Conservation (phyloP, 768 basidiomycete species). For the Basidioascus undulatus region DNA sequence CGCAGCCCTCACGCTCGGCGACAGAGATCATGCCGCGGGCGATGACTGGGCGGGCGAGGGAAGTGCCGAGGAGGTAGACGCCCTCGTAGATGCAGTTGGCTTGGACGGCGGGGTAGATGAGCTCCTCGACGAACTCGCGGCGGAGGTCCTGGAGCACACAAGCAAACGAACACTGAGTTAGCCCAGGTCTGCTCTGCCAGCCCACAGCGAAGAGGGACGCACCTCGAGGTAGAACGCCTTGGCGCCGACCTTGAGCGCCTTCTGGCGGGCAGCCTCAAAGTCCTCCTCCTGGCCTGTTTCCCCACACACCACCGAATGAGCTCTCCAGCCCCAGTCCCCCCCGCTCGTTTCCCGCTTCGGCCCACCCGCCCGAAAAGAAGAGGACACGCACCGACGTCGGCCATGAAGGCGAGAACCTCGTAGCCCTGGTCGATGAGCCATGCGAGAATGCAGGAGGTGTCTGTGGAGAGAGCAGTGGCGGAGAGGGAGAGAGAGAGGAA, state of each 20-base stretch:
- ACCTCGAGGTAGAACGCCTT: constrained; percentile 86
- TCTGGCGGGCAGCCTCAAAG: constrained; percentile 70
- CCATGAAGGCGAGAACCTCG: constrained; percentile 92
- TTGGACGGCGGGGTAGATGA: constrained; percentile 95
- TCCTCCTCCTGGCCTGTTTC: constrained; percentile 44
- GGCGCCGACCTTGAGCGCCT: constrained; percentile 78
- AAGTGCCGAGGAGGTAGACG: constrained; percentile 91
- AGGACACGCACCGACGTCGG: constrained; percentile 85
- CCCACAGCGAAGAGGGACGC: constrained; percentile 3
- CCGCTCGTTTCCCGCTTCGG: too few species aligned
- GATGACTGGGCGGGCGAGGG: constrained; percentile 92
- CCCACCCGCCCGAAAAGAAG: too few species aligned
- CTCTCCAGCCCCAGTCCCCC: too few species aligned
- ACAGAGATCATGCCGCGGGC: constrained; percentile 94
- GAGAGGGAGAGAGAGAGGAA: background rate
- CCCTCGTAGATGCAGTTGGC: constrained; percentile 98
- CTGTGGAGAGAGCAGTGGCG: constrained; percentile 22
- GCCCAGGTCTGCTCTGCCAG: too few species aligned
- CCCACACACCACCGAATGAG: too few species aligned
- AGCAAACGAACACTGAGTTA: too few species aligned
- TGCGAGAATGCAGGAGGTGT: constrained; percentile 95
- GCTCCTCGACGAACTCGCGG: constrained; percentile 79
- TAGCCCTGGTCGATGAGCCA: constrained; percentile 98
- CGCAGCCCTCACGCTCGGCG: constrained; percentile 78
- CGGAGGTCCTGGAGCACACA: constrained; percentile 47